These are phyloP conservation scores for Erodium chrysanthum DNA, from an alignment of 441 rosid genomes.

Conservation along the genomic window DNA sequence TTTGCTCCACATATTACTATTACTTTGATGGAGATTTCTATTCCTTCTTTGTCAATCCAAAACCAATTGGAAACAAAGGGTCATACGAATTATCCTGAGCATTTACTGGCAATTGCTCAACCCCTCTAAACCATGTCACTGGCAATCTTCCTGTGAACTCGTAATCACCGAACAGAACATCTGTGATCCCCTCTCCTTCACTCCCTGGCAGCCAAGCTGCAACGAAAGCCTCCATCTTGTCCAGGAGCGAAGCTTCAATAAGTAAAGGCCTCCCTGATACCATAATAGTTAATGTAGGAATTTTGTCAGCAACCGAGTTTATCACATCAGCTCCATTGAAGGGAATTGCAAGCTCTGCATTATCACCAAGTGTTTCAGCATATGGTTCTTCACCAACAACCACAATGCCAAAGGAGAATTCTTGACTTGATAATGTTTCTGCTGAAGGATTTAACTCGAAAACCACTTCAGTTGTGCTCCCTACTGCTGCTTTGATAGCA, in stretches of 20 bases:
- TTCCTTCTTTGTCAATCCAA: conserved; percentile 33
- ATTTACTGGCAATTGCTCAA: conserved; percentile 51
- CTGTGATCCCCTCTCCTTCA: conserved; percentile 65
- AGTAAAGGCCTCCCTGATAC: conserved; percentile 71
- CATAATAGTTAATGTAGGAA: conserved; percentile 56
- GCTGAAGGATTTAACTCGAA: conserved; percentile 52
- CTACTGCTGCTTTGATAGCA: conserved; percentile 54
- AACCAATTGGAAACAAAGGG: conserved; percentile 70
- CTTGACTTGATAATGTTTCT: conserved; percentile 37
- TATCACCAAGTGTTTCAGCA: conserved; percentile 62
- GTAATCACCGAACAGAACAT: conserved; percentile 61
- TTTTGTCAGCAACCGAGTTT: conserved; percentile 39
- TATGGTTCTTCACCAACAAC: conserved; percentile 79
- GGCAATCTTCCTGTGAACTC: conserved; percentile 64
- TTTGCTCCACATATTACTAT: too few relatives aligned
- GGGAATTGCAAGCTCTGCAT: conserved; percentile 43
- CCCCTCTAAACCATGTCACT: conserved; percentile 57
- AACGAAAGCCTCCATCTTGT: conserved; percentile 48
- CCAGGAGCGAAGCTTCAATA: conserved; percentile 40
- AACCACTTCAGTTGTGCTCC: conserved; percentile 54
- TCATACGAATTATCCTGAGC: conserved; percentile 39
- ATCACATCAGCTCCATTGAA: conserved; percentile 46
- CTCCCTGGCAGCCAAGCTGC: conserved; percentile 95
- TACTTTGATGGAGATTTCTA: neutral
- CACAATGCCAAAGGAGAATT: conserved; percentile 56